A percentile compares a stretch with the other conserved stretches of the same genome.
Evolutionary conservation across 768 basidiomycete genomes (phyloP).

Genomic region (Lactifluus pinguis): DNA sequence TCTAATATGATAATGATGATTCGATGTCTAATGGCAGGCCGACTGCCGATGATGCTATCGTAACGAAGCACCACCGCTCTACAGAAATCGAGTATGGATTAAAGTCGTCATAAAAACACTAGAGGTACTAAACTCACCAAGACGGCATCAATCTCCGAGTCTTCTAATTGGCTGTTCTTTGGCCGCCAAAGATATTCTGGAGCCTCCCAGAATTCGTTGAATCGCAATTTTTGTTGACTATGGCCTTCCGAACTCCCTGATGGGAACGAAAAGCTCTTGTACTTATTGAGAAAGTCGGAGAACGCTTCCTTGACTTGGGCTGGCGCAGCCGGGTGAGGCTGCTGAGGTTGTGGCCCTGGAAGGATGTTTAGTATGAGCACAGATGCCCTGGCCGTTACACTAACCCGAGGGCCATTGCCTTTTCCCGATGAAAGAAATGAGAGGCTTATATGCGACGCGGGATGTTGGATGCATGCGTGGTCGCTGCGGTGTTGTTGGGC

Average conservation of each 20-base stretch:
- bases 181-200: conserved; percentile 52
- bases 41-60: conserved; percentile 17
- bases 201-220: conserved; percentile 57
- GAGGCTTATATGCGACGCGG: conserved; percentile 18
- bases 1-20: not conserved
- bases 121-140: conserved; percentile 35
- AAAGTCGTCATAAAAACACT: not conserved
- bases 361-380: not conserved
- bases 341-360: conserved; percentile 32
- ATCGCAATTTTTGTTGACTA: conserved; percentile 13
- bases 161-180: conserved; percentile 37
- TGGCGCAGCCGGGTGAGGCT: conserved; percentile 63
- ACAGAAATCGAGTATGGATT: not conserved
- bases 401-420: conserved; percentile 16
- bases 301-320: conserved; percentile 46
- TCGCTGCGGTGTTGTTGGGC: not conserved
- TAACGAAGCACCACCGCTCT: conserved; percentile 66
- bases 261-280: conserved; percentile 16
- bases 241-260: not conserved
- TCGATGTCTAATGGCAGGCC: not conserved
- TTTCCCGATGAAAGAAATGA: conserved; percentile 24
- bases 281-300: conserved; percentile 34
- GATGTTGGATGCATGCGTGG: conserved; percentile 15
- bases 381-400: not conserved
- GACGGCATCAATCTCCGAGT: conserved; percentile 57